These are phyloP conservation scores for Chlorella sp. DNA, from an alignment of 139 green algal genomes.

Conservation along the genomic window DNA sequence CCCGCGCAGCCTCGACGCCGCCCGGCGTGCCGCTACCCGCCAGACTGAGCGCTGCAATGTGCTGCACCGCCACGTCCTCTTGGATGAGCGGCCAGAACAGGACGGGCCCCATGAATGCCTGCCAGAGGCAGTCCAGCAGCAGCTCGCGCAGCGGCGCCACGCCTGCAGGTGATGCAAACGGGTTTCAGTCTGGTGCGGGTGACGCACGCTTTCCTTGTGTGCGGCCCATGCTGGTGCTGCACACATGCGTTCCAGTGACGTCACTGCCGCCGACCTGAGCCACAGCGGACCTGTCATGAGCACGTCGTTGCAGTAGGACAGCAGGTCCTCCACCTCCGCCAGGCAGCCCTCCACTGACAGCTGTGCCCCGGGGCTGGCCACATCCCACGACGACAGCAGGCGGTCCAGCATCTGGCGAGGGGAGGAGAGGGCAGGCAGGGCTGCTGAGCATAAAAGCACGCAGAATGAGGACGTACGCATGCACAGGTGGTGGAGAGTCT, in stretches of 20 bases:
- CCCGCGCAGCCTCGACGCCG: background rate
- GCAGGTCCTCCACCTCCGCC: conserved; percentile 92
- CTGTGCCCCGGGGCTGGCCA: conserved; percentile 42
- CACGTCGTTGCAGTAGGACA: conserved; percentile 96
- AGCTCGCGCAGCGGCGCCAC: conserved; percentile 34
- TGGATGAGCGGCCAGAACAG: conserved; percentile 76
- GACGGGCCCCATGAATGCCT: conserved; percentile 62
- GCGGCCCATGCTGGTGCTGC: too few species aligned
- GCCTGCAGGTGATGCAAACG: conserved; percentile 35
- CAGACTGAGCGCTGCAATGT: conserved; percentile 18
- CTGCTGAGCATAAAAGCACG: too few species aligned
- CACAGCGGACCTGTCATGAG: conserved; percentile 74
- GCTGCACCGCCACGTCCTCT: conserved; percentile 34
- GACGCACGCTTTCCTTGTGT: too few species aligned
- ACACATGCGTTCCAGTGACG: too few species aligned
- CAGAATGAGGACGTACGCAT: too few species aligned
- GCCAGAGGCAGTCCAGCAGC: conserved; percentile 71
- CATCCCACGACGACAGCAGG: conserved; percentile 48
- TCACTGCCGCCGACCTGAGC: too few species aligned
- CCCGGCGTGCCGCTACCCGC: background rate
- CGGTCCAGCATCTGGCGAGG: conserved; percentile 55
- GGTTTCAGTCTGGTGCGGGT: background rate
- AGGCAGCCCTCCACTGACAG: conserved; percentile 81
- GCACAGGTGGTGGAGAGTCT: too few species aligned
- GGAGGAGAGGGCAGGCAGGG: background rate